Base-by-base conservation (phyloP, 345 rosid species). In the Rhodamnia argentea region DNA sequence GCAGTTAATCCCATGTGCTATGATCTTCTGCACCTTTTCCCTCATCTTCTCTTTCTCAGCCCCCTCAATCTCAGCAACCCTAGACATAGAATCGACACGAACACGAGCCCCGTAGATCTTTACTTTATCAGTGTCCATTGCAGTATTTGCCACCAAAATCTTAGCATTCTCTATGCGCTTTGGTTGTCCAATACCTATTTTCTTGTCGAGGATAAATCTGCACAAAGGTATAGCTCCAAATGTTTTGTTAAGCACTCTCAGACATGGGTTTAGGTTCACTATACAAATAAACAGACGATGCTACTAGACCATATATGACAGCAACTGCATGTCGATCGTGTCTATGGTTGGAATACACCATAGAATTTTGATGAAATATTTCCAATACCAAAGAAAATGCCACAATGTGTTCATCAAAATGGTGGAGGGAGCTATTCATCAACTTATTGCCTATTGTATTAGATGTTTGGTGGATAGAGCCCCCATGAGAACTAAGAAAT, bases 91-190 rank as follows among this genome's bases (percentile, higher is more conserved):
- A 90, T 97, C 98, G 47, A 97, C 99, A 84, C 99, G 98, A 88
- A 97, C 99, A 83, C 99, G 98, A 76, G 99, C 99, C 86, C 99
- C 99, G 84, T 96, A 97, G 37, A 97, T 97, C 91, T 97, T 97
- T 54, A 96, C 99, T 90, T 97, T 97, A 88, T 97, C 99, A 10
- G 99, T 97, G 89, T 97, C 99, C 99, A 97, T 96, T 84, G 99
- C 99, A 86, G 99, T 97, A 89, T 97, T 97, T 51, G 99, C 99
- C 84, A 96, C 99, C 94, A 97, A 89, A 88, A 97, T 96, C 37
- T 96, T 96, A 29, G 99, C 99, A 89, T 97, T 94, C 88, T 97
- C 99, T 82, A 97, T 92, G 88, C 95, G 95, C 91, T 95, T 97
- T 55, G 99, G 99, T 89, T 96, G 99, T 76, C 99, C 99, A 86